phyloP scores from a whole-genome alignment of 2,329 filamentous ascomycete species.

The Fusarium anguioides region DNA sequence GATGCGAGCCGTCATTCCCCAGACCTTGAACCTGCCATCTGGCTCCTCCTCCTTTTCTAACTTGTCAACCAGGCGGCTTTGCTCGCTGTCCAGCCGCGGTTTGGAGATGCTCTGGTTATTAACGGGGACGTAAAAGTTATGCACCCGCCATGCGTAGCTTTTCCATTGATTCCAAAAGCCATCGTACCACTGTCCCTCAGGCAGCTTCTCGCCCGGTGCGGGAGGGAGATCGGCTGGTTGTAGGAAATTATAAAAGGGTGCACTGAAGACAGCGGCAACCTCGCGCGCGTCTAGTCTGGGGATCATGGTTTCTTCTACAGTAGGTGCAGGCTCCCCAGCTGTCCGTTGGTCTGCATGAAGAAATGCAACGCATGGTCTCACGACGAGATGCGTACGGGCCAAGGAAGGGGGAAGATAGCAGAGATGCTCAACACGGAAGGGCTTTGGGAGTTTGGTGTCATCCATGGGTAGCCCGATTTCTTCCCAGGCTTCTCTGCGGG shows the following conservation, averaged over 20 bases:
- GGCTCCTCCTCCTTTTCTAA: constrained; percentile 61
- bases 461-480: constrained; percentile 89
- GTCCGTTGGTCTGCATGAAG: constrained; percentile 70
- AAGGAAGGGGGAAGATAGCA: constrained; percentile 84
- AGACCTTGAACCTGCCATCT: constrained; percentile 79
- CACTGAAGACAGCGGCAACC: constrained; percentile 93
- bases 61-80: constrained; percentile 57
- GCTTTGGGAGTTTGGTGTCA: constrained; percentile 74
- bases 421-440: constrained; percentile 88
- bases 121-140: constrained; percentile 92
- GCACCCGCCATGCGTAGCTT: constrained; percentile 81
- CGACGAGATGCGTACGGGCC: constrained; percentile 77
- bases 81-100: constrained; percentile 57
- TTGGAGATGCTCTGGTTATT: constrained; percentile 75
- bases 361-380: constrained; percentile 81
- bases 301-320: constrained; percentile 77
- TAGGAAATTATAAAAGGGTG: constrained; percentile 87
- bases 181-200: constrained; percentile 80
- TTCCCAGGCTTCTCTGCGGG: constrained; percentile 89
- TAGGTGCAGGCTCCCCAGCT: constrained; percentile 48
- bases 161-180: constrained; percentile 86
- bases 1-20: constrained; percentile 94
- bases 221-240: constrained; percentile 66
- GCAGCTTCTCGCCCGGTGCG: constrained; percentile 52
- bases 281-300: constrained; percentile 88